Evolutionary conservation across 768 basidiomycete species (phyloP), one percentile per base, ranked within the genome.

Genomic region (Leccinum uliginosum): DNA sequence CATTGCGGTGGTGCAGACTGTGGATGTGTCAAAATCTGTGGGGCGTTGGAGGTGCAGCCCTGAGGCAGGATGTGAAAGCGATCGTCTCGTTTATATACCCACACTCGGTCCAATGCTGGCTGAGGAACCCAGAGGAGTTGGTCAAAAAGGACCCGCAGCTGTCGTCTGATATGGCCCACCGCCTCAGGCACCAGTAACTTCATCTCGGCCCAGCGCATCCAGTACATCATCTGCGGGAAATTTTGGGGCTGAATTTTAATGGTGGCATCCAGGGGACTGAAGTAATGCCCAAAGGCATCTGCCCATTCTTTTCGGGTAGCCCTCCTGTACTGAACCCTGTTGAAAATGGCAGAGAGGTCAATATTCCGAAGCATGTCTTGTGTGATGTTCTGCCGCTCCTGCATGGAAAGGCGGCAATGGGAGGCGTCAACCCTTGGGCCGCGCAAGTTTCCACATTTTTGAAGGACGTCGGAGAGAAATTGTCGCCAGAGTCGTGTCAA

Each of bases 401-500:
- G 55, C 6, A 56, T 51, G 1, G 50, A 51, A 51, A 56, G 50
- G 2, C 32, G 26, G 7, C 50, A 56, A 24, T 56, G 55, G 14
- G 55, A 51, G 4, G 44, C 34, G 11, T 56, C 43, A 5, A 9
- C 30, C 7, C 55, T 44, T 19, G 55, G 50, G 15, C 55, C 43
- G 9, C 50, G 34, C 5, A 56, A 7, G n/a, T 56, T 56, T 0
- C 50, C 55, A 46, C 55, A 56, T 51, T 56, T 56, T 38, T 56
- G 50, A 10, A 56, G 2, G 5, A 56, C 7, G 2, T 56, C 55
- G 0, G 50, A 26, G 9, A 56, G 50, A 7, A 56, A 56, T 29
- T 56, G 55, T 24, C 8, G 10, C 55, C 55, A 56, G 3, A 56
- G 44, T 0, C 12, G n/a, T 5, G 50, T 51, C 50, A 56, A 7